A percentile compares a stretch with the other conserved stretches of the same genome.
Evolutionary conservation across 2,329 filamentous ascomycete species (phyloP).

Genomic region (Paracamarosporium sp.): DNA sequence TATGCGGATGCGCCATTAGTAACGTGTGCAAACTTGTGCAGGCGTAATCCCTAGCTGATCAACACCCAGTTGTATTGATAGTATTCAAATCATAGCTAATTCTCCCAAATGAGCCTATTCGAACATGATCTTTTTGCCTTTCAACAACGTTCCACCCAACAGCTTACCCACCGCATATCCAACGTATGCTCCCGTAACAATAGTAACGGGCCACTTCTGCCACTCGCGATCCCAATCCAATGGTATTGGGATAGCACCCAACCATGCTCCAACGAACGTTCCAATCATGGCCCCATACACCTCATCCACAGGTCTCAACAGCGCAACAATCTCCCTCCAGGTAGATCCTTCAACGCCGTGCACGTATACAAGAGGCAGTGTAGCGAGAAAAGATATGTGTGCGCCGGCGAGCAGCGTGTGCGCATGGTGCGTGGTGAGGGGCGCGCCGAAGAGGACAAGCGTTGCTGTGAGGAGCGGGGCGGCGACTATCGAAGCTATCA

Average conservation of each 20-base stretch:
- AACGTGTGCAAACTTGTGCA: too few species aligned
- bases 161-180: constrained; percentile 77
- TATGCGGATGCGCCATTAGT: too few species aligned
- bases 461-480: constrained; percentile 65
- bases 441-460: constrained; percentile 89
- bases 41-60: too few species aligned
- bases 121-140: constrained; percentile 55
- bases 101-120: too few species aligned
- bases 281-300: constrained; percentile 84
- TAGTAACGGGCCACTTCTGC: constrained; percentile 97
- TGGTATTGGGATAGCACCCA: constrained; percentile 93
- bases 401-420: constrained; percentile 82
- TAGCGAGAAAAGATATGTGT: constrained; percentile 79
- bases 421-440: constrained; percentile 77
- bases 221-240: constrained; percentile 98
- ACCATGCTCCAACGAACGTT: constrained; percentile 81
- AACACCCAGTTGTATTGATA: neutral
- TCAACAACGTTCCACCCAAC: constrained; percentile 59
- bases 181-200: constrained; percentile 80
- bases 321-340: constrained; percentile 74
- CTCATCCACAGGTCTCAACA: constrained; percentile 78
- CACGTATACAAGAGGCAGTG: constrained; percentile 83
- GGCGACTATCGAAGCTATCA: constrained; percentile 62
- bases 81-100: too few species aligned
- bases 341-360: constrained; percentile 76